Conservation (phyloP, 139 green algal species). For the Closterium sp. region DNA sequence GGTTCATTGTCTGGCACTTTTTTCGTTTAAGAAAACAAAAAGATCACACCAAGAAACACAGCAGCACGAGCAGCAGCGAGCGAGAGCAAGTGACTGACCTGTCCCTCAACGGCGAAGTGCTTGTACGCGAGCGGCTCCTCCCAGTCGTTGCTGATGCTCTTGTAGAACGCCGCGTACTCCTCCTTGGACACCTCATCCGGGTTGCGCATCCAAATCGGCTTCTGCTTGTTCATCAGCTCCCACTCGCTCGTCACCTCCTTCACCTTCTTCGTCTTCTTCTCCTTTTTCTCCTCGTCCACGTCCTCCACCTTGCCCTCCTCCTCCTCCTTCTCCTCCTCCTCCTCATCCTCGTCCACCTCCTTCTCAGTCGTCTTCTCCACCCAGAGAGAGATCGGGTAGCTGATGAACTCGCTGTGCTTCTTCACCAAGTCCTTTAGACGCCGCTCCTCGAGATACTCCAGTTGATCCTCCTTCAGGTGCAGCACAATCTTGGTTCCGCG, state of each 20-base stretch:
- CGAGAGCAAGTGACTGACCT: neutral
- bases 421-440: constrained; percentile 98
- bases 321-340: constrained; percentile 77
- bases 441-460: constrained; percentile 98
- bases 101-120: constrained; percentile 96
- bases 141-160: constrained; percentile 98
- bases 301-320: constrained; percentile 61
- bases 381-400: constrained; percentile 97
- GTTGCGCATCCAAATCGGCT: constrained; percentile 99
- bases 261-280: constrained; percentile 74
- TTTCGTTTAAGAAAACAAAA: neutral
- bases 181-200: constrained; percentile 95
- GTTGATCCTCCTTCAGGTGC: constrained; percentile 82
- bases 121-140: constrained; percentile 94
- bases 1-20: too few species aligned
- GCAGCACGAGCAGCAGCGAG: neutral
- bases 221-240: constrained; percentile 99
- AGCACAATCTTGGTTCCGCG: constrained; percentile 95
- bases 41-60: too few species aligned
- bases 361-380: constrained; percentile 97
- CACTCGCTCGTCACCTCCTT: constrained; percentile 98
- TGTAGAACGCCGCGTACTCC: constrained; percentile 97
- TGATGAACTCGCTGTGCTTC: constrained; percentile 99
- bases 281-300: constrained; percentile 71
- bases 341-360: constrained; percentile 87